phyloP scores from a whole-genome alignment of 2,329 filamentous ascomycete species.

The Colletotrichum endophyticum region DNA sequence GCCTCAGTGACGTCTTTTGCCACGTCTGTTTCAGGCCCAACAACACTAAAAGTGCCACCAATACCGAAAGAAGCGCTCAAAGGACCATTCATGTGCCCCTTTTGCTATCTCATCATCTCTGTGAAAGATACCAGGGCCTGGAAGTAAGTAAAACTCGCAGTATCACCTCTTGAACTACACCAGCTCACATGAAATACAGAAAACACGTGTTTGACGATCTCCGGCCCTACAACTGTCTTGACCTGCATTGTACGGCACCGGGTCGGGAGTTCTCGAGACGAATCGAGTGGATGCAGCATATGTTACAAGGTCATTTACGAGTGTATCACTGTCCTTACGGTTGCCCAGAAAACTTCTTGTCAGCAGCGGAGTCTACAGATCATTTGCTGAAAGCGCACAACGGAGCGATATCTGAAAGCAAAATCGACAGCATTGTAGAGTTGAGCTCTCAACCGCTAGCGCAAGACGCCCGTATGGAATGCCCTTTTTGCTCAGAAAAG shows the following conservation, averaged over 20 bases:
- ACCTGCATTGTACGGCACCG: slow-evolving; percentile 26
- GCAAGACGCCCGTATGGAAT: accelerated
- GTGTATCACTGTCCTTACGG: background rate
- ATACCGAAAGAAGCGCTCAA: slow-evolving; percentile 24
- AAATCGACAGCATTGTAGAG: background rate
- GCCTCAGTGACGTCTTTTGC: slow-evolving; percentile 34
- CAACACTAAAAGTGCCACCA: slow-evolving; percentile 24
- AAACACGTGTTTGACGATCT: slow-evolving; percentile 42
- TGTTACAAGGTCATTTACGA: slow-evolving; percentile 24
- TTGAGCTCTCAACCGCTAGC: accelerated
- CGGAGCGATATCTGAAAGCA: accelerated
- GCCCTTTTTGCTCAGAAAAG: background rate
- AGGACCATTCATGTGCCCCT: slow-evolving; percentile 42
- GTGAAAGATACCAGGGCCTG: slow-evolving; percentile 29
- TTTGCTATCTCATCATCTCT: slow-evolving; percentile 40
- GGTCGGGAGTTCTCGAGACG: slow-evolving; percentile 24
- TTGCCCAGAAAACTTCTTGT: accelerated
- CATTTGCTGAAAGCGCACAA: accelerated
- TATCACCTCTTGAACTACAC: accelerated
- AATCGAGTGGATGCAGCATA: slow-evolving; percentile 28
- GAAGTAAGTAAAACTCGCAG: slow-evolving; percentile 29
- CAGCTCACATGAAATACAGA: slow-evolving; percentile 14
- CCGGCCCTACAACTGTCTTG: slow-evolving; percentile 40
- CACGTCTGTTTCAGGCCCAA: slow-evolving; percentile 23
- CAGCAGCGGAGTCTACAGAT: background rate